These are phyloP conservation scores for Rutidosis leptorrhynchoides DNA, from an alignment of 129 eudicot species.

Conservation along the genomic window DNA sequence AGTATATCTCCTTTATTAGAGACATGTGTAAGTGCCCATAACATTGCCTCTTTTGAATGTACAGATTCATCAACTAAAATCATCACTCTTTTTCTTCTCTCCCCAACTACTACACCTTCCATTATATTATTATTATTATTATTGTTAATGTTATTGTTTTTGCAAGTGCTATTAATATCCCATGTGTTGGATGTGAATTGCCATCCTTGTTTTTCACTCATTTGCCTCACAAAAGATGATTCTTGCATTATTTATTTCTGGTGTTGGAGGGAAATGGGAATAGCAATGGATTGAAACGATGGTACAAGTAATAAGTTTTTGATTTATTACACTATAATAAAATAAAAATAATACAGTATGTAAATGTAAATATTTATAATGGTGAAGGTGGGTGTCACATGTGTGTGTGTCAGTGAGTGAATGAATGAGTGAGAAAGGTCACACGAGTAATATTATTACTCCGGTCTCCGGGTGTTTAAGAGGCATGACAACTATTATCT, in stretches of 20 bases:
- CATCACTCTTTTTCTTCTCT: constrained; percentile 79
- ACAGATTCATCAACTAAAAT: constrained; percentile 76
- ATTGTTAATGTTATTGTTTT: too few relatives aligned
- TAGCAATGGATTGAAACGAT: not conserved
- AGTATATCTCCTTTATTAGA: constrained; percentile 79
- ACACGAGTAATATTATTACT: not conserved
- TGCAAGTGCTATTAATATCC: too few relatives aligned
- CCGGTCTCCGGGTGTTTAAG: too few relatives aligned
- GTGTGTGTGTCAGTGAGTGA: not conserved
- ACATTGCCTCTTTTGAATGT: constrained; percentile 85
- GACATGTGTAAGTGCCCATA: constrained; percentile 65
- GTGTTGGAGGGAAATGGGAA: not conserved
- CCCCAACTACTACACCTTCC: constrained; percentile 41
- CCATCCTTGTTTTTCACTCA: constrained; percentile 58
- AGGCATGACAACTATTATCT: too few relatives aligned
- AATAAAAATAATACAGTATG: too few relatives aligned
- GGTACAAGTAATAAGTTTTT: too few relatives aligned
- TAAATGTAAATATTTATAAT: too few relatives aligned
- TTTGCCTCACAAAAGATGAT: constrained; percentile 58
- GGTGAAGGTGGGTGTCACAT: constrained; percentile 21
- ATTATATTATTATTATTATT: constrained; percentile 31
- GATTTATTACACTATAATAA: too few relatives aligned
- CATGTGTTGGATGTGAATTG: constrained; percentile 43
- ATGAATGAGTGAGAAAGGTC: not conserved
- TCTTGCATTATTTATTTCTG: constrained; percentile 47